Evolutionary conservation across 768 basidiomycete genomes (phyloP).

Genomic region (Auricularia cornea): DNA sequence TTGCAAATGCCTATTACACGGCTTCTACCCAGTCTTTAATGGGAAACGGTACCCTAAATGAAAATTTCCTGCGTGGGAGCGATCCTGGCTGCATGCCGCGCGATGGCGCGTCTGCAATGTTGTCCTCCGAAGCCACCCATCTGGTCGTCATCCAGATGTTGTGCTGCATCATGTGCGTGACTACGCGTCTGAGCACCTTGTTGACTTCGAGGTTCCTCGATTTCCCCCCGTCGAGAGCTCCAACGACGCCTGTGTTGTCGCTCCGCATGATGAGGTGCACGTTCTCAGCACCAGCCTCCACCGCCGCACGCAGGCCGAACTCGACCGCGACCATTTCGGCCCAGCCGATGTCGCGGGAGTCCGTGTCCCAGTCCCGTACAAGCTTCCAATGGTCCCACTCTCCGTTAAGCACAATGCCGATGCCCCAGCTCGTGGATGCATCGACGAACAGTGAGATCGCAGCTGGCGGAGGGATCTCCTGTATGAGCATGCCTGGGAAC

Average conservation of each 20-base stretch:
- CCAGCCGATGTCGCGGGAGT: conserved; percentile 33
- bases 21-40: not conserved
- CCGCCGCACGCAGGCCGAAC: conserved; percentile 27
- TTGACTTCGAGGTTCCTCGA: conserved; percentile 13
- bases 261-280: conserved; percentile 27
- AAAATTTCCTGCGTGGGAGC: no score
- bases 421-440: conserved; percentile 32
- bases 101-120: conserved; percentile 29
- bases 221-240: conserved; percentile 19
- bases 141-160: conserved; percentile 17
- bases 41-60: not conserved
- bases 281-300: conserved; percentile 15
- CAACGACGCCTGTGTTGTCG: conserved; percentile 35
- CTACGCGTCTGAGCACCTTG: conserved; percentile 21
- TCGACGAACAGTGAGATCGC: conserved; percentile 31
- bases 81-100: conserved; percentile 8
- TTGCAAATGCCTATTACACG: not conserved
- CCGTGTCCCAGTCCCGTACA: conserved; percentile 19
- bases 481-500: conserved; percentile 10
- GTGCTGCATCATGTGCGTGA: conserved; percentile 14
- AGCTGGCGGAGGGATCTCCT: conserved; percentile 6
- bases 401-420: conserved; percentile 29
- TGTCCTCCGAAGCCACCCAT: conserved; percentile 26
- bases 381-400: conserved; percentile 36
- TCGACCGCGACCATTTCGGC: conserved; percentile 39